Percentiles rank a stretch among this genome's conserved stretches.
Evolutionary conservation across 1,139 yeast species (phyloP).

Genomic region (Pichia sp.): DNA sequence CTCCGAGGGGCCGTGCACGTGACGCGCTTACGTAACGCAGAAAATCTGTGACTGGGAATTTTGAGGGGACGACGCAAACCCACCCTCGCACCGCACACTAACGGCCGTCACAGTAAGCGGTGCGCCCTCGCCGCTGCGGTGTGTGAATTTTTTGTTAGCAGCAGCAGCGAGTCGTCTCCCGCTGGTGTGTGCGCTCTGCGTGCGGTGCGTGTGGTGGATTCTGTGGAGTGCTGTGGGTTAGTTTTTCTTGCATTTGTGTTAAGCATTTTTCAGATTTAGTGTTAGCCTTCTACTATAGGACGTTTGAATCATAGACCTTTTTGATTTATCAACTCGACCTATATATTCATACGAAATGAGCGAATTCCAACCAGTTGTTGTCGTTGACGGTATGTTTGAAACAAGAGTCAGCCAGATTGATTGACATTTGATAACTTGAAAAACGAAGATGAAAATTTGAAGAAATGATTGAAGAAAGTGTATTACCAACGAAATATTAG

Average conservation of each 20-base stretch:
- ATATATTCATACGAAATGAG: slow-evolving; percentile 51
- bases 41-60: slow-evolving; percentile 13
- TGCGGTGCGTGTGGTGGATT: not conserved
- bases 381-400: slow-evolving; percentile 74
- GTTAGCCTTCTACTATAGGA: too few species aligned
- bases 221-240: slow-evolving; percentile 2
- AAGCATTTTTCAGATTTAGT: not conserved
- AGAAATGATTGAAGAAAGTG: not conserved
- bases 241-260: slow-evolving; percentile 5
- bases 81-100: slow-evolving; percentile 18
- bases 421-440: not conserved
- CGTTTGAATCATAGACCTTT: too few species aligned
- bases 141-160: too few species aligned
- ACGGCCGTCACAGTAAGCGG: too few species aligned
- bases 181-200: not conserved
- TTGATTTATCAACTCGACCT: slow-evolving; percentile 8
- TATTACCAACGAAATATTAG: not conserved
- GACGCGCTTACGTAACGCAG: too few species aligned
- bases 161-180: not conserved
- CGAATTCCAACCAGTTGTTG: slow-evolving; percentile 95
- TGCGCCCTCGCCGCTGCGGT: too few species aligned
- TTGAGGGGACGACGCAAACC: not conserved
- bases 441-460: not conserved
- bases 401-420: not conserved
- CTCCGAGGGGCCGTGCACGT: too few species aligned